Percentiles rank a stretch among this genome's conserved stretches.
Evolutionary conservation across 2,329 filamentous ascomycete species (phyloP).

Genomic region (Orbilia quercus): DNA sequence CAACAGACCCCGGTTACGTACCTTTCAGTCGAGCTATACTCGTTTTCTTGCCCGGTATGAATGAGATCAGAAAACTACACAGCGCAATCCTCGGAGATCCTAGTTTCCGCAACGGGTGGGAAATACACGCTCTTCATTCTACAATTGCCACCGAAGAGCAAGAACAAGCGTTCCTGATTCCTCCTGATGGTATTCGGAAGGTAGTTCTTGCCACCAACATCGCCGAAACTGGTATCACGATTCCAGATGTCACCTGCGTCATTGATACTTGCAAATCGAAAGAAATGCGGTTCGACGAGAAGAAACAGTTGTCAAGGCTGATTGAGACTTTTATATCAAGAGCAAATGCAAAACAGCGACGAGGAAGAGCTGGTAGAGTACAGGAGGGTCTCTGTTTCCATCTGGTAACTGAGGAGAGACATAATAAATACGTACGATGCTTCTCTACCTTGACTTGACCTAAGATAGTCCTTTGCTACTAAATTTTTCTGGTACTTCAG

Average conservation of each 20-base stretch:
- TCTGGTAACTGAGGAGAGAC: conserved; percentile 88
- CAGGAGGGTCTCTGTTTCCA: conserved; percentile 96
- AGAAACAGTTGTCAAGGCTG: conserved; percentile 86
- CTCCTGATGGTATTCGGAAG: conserved; percentile 83
- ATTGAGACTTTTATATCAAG: conserved; percentile 95
- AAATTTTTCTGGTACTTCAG: conserved; percentile 61
- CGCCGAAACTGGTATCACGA: conserved; percentile 97
- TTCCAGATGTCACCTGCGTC: conserved; percentile 96
- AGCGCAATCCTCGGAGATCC: conserved; percentile 83
- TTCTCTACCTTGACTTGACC: no score
- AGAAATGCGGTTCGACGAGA: conserved; percentile 96
- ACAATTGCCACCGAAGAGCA: conserved; percentile 96
- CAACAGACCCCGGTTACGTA: conserved; percentile 73
- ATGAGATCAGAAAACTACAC: conserved; percentile 88
- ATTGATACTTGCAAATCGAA: conserved; percentile 97
- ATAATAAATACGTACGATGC: conserved; percentile 73
- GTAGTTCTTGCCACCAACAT: conserved; percentile 98
- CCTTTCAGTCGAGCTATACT: conserved; percentile 88
- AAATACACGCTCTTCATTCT: conserved; percentile 89
- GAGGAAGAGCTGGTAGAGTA: conserved; percentile 92
- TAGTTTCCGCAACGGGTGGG: conserved; percentile 78
- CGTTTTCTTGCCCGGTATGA: conserved; percentile 94
- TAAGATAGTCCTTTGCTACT: conserved; percentile 59
- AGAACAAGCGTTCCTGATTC: conserved; percentile 88
- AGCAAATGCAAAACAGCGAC: conserved; percentile 93